Evolutionary conservation across 495 filamentous ascomycete genomes (phyloP).

Genomic region (Penicillium lagena): DNA sequence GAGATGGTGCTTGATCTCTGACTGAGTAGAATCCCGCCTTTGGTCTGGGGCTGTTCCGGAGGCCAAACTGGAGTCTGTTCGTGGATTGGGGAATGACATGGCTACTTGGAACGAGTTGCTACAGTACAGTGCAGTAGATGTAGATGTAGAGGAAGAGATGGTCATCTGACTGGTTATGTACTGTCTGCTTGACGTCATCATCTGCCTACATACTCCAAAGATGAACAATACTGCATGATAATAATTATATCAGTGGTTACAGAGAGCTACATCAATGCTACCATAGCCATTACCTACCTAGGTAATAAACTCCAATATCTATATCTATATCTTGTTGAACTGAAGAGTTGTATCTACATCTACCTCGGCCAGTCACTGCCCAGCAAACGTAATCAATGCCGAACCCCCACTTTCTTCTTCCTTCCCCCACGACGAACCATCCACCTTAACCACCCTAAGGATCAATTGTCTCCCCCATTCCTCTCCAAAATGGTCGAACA

Average conservation of each 20-base stretch:
- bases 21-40: constrained; percentile 3
- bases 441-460: too few species aligned
- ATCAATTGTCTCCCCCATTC: neutral
- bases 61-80: too few species aligned
- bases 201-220: neutral
- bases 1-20: constrained; percentile 26
- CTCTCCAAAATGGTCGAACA: constrained; percentile 27
- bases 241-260: neutral
- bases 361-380: constrained; percentile 3
- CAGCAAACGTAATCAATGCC: neutral
- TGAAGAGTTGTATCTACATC: neutral
- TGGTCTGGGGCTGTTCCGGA: neutral
- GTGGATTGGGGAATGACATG: too few species aligned
- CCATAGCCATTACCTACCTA: too few species aligned
- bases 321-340: neutral
- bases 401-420: constrained; percentile 9
- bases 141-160: too few species aligned
- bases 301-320: too few species aligned
- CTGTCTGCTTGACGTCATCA: neutral
- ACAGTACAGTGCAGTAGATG: too few species aligned
- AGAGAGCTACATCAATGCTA: neutral
- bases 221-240: neutral
- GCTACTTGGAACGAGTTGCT: too few species aligned
- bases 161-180: neutral
- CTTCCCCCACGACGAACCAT: neutral